Evolutionary conservation across 129 eudicot species (phyloP), one percentile per base, ranked within the genome.

Genomic region (Dittrichia graveolens): DNA sequence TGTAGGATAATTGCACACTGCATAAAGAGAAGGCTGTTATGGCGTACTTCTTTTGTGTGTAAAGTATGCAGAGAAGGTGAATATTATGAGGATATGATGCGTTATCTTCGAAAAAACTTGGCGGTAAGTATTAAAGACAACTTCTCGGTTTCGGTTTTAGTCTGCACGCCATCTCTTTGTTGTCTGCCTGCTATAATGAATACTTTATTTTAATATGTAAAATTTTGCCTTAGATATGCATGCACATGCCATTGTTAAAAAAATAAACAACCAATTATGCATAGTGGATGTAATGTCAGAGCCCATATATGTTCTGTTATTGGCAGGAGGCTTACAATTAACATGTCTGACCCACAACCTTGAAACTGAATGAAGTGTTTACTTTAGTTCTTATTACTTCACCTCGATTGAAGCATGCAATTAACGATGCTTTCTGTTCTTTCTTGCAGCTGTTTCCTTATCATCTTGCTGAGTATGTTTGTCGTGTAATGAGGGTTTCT

Each of bases 1-100:
- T 73, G 88, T 84, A 95, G 99, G 94, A 79, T 90, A 69, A 75
- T 86, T 81, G 97, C 87, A 34, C 96, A 90, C 39, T 95, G 91
- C 64, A 86, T 95, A 83, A 95, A 86, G 81, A 90, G 92, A 72
- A 88, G 99, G 83, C 93, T 95, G 39, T 79, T 47, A 68, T 95
- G 99, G 97, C 88, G 81, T 79, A 77, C 81, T 69, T 95, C 84
- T 76, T 95, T 95, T 88, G 99, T 91, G 83, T 97, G 97, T 50
- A 90, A 84, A 81, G 88, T 95, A 44, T 84, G 85, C 65, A 83
- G 86, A 82, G 99, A 95, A 81, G 79, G 86, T 61, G 99, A 95
- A 85, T 95, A 95, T 75, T 95, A 95, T 71, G 99, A 95, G 74
- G 99, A 90, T 14, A 88, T 95, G 99, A 90, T 90, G 94, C 88